Evolutionary conservation across 75 land plant species (phyloP).

Genomic region (Sequoiadendron giganteum): DNA sequence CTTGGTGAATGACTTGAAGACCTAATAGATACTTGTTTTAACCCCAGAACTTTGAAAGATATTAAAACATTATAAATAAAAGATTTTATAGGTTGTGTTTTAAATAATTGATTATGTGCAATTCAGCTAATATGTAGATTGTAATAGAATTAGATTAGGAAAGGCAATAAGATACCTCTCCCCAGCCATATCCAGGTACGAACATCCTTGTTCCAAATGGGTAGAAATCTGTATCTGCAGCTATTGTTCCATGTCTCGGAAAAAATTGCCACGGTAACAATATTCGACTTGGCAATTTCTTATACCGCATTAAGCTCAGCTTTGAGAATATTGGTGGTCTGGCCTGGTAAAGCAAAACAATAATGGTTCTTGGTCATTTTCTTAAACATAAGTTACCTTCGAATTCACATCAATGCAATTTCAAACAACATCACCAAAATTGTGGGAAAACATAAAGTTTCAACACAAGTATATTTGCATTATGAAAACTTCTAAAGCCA

Average conservation of each 20-base stretch:
- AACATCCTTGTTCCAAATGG: slow-evolving; percentile 56
- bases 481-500: not conserved
- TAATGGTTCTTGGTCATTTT: not conserved
- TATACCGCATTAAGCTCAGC: slow-evolving; percentile 43
- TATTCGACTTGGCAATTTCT: slow-evolving; percentile 39
- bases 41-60: not conserved
- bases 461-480: not conserved
- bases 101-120: not conserved
- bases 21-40: not conserved
- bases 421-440: not conserved
- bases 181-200: slow-evolving; percentile 57
- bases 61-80: not conserved
- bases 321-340: slow-evolving; percentile 45
- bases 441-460: not conserved
- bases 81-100: not conserved
- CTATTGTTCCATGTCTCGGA: slow-evolving; percentile 49
- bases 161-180: slow-evolving; percentile 24
- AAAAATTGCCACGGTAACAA: slow-evolving; percentile 45
- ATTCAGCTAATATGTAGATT: not conserved
- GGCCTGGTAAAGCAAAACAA: slow-evolving; percentile 27
- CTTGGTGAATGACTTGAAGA: not conserved
- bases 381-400: not conserved
- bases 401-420: not conserved
- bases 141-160: not conserved
- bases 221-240: slow-evolving; percentile 47